Base-by-base conservation (phyloP, 306 rosid genomes). In the Vicia sativa region DNA sequence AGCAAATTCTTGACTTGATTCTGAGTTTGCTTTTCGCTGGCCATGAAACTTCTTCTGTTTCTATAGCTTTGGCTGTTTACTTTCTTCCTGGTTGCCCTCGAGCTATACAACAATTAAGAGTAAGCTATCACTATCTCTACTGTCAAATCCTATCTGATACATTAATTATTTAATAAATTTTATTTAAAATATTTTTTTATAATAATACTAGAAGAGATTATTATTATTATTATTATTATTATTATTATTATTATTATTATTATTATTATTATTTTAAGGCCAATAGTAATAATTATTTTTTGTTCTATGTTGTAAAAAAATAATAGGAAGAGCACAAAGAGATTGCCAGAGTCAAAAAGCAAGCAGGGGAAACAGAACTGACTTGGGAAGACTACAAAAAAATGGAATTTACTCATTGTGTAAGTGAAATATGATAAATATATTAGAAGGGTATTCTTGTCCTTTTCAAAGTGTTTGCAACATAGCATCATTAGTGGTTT, bases 341-440 rank as follows among this genome's bases (percentile, higher is more conserved):
- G 71, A 93, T 93, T 21, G 90, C 83, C 65, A 82, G 78, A 73
- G 80, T 74, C 54, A 93, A 90, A 68, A 80, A 73, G 65, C 68
- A 77, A 74, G 74, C 87, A 55, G 97, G 97, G 61, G 89, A 90
- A 63, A 77, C 70, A 46, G 95, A 85, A 63, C 71, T 93, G 75
- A 86, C 87, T 14, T 93, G 99, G 99, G 97, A 90, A 0, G 99
- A 93, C 76, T 93, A 90, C 81, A 93, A 81, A 74, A 68, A 78
- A 75, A 93, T 93, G 99, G 96, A 88, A 44, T 93, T 93, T 84
- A 93, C 99, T 56, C 97, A 90, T 18, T 90, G 95, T 81, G 99
- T 93, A 90, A 83, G 97, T 65, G 52, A 69, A 14, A 43, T 10
- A 57, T 38, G 15, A 68, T 73, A 16, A 52, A 42, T 60, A 49